Base-by-base conservation (phyloP, 768 basidiomycete genomes). In the Lepiota brunneoincarnata region DNA sequence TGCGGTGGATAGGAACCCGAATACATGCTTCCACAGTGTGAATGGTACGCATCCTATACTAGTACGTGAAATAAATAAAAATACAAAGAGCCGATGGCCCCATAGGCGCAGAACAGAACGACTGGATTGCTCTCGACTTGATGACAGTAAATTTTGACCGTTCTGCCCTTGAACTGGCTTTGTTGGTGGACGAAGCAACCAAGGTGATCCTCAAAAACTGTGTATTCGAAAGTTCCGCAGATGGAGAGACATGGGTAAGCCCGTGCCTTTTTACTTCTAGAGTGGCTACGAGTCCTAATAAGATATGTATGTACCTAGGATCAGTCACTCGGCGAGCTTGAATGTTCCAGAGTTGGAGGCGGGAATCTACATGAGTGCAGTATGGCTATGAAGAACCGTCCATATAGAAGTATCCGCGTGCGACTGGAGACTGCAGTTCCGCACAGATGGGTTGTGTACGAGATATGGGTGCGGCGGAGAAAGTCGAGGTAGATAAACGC, bases 1-100 rank as follows among this genome's bases (percentile, higher is more conserved):
- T 61, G 84, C 82, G 3, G 84, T 85, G 4, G 84, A 87, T 67
- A 75, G 77, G 6, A 61, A 71, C n/a, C 58, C 63, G 3, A 64
- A 66, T 7, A 84, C 82, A 28, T 72, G 66, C 0, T 87, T 87
- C 60, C 71, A 70, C 31, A 83, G 82, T 62, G 61, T 69, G 26
- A 57, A 66, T 54, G 61, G 85, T 83, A 59, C 51, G 78, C 65
- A 10, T 17, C 23, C n/a, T 18, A 24, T 50, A 24, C 46, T 36
- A 9, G n/a, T 34, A 56, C n/a, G 2, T n/a, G 20, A 34, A 34
- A 36, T 46, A 35, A 39, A 34, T 40, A 34, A 26, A 41, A 41
- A 28, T 21, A 44, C 28, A 43, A 40, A 35, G 18, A 17, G 43
- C 15, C 21, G 28, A 18, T 31, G 7, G 20, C 5, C 9, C 31